Conservation (phyloP, 768 basidiomycete species). For the Russula dissimulans region DNA sequence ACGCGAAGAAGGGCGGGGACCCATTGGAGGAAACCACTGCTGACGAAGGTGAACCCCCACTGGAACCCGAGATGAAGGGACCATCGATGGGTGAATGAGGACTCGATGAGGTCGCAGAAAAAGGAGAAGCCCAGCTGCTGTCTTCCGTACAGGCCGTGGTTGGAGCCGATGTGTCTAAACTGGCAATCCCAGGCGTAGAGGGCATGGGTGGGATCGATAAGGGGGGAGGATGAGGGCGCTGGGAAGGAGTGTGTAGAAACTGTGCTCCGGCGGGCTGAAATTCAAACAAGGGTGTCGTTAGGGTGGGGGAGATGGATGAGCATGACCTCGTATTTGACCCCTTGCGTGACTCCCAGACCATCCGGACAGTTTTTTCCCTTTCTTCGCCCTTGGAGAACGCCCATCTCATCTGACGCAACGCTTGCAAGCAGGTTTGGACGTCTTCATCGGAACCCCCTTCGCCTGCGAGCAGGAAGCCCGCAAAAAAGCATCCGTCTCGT, state of each 20-base stretch:
- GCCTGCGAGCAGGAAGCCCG: constrained; percentile 61
- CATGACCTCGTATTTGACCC: constrained; percentile 5
- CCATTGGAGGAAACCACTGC: constrained; percentile 11
- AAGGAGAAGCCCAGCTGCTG: constrained; percentile 17
- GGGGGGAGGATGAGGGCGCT: constrained; percentile 18
- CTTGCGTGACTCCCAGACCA: constrained; percentile 34
- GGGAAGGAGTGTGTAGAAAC: constrained; percentile 8
- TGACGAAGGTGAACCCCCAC: constrained; percentile 15
- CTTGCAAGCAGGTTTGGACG: constrained; percentile 50
- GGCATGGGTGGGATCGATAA: constrained; percentile 14
- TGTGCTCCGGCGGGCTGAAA: constrained; percentile 6
- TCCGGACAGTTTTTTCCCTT: constrained; percentile 49
- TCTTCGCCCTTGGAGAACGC: constrained; percentile 67
- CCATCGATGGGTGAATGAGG: constrained; percentile 16
- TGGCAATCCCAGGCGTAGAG: not conserved
- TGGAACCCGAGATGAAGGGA: not conserved
- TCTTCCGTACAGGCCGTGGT: constrained; percentile 17
- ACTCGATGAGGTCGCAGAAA: constrained; percentile 15
- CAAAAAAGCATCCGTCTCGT: constrained; percentile 85
- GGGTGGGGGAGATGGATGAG: not conserved
- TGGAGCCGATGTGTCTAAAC: constrained; percentile 13
- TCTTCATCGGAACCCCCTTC: constrained; percentile 46
- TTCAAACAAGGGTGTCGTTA: constrained; percentile 8
- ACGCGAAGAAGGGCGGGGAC: constrained; percentile 14
- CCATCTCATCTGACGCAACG: constrained; percentile 81